phyloP scores from a whole-genome alignment of 139 green algal species.

The Picochlorum sp. region DNA sequence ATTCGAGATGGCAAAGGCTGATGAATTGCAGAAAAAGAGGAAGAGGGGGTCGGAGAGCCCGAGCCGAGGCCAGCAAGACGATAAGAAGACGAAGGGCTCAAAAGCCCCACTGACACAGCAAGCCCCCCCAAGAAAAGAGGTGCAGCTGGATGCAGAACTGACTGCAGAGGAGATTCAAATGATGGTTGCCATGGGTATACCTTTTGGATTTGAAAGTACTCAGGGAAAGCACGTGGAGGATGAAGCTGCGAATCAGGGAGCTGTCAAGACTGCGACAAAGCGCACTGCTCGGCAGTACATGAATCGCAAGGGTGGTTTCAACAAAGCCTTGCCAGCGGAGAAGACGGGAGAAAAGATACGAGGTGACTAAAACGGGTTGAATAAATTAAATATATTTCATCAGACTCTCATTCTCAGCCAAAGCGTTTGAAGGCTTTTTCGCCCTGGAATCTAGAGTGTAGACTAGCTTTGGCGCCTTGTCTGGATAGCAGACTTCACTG shows the following conservation, averaged over 20 bases:
- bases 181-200: conserved; percentile 83
- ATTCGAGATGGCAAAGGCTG: not conserved
- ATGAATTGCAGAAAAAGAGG: not conserved
- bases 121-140: not conserved
- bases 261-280: conserved; percentile 57
- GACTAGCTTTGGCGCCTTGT: not conserved
- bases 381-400: conserved; percentile 1
- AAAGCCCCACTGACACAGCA: not conserved
- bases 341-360: conserved; percentile 55
- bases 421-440: not conserved
- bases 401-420: not conserved
- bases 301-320: conserved; percentile 89
- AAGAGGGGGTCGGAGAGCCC: not conserved
- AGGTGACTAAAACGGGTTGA: conserved; percentile 34
- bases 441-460: not conserved
- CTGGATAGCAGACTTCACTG: conserved; percentile 29
- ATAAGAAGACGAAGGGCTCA: not conserved
- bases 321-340: conserved; percentile 73
- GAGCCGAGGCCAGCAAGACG: not conserved
- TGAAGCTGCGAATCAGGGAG: conserved; percentile 48
- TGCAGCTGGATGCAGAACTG: conserved; percentile 63
- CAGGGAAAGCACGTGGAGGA: conserved; percentile 72
- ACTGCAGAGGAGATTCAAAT: conserved; percentile 73
- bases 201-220: conserved; percentile 75
- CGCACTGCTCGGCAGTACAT: conserved; percentile 83